Conservation (phyloP, 768 basidiomycete genomes). For the Boletus fagicola region DNA sequence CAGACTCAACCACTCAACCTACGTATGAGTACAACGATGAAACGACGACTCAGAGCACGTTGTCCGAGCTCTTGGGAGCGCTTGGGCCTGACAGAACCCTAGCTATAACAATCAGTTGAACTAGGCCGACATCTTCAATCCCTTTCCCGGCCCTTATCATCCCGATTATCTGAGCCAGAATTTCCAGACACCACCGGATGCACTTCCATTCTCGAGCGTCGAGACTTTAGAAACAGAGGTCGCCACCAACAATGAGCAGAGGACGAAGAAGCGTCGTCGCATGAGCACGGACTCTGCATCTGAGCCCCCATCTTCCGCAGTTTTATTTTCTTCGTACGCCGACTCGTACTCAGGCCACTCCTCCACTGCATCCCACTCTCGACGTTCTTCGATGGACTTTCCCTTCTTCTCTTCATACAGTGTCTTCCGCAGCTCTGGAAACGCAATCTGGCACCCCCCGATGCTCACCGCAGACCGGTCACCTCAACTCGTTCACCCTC, state of each 20-base stretch:
- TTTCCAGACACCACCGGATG: constrained; percentile 44
- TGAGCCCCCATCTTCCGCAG: constrained; percentile 56
- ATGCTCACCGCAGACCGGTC: constrained; percentile 62
- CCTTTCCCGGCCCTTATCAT: constrained; percentile 72
- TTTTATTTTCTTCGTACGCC: constrained; percentile 40
- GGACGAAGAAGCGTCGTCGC: constrained; percentile 63
- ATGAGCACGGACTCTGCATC: constrained; percentile 61
- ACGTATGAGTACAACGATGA: no score
- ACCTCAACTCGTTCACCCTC: constrained; percentile 61
- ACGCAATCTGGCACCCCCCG: constrained; percentile 74
- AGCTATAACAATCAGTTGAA: constrained; percentile 29
- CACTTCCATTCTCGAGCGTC: constrained; percentile 51
- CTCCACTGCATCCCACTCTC: constrained; percentile 59
- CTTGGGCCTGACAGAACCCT: constrained; percentile 36
- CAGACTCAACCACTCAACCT: constrained; percentile 44
- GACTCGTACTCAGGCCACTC: constrained; percentile 32
- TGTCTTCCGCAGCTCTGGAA: constrained; percentile 52
- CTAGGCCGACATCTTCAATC: constrained; percentile 38
- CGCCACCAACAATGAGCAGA: constrained; percentile 22
- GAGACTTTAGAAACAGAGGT: constrained; percentile 47
- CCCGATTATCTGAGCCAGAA: constrained; percentile 65
- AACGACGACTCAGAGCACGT: constrained; percentile 32
- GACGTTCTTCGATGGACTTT: constrained; percentile 60
- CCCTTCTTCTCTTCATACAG: constrained; percentile 59
- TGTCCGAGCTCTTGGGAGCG: constrained; percentile 28